These are phyloP conservation scores for Tagetes erecta DNA, from an alignment of 129 eudicot species.

Conservation along the genomic window DNA sequence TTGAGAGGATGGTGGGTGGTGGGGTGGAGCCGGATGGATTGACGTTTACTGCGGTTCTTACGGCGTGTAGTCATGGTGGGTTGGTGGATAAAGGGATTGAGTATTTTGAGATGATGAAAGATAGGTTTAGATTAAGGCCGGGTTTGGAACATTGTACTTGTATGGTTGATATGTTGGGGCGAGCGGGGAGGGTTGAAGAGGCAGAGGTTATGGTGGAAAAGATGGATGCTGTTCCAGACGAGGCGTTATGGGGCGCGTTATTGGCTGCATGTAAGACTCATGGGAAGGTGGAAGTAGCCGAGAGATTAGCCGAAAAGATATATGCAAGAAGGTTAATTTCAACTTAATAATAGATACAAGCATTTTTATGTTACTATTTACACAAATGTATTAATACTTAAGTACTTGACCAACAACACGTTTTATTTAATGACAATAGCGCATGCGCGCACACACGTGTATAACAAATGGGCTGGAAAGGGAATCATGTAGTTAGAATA, in stretches of 20 bases:
- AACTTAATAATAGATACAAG: not conserved
- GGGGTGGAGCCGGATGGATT: slow-evolving; percentile 35
- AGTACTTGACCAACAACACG: not conserved
- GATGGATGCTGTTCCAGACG: slow-evolving; percentile 46
- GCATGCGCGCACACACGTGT: not conserved
- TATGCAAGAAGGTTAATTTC: slow-evolving; percentile 25
- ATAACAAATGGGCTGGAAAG: slow-evolving; percentile 11
- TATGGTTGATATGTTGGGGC: slow-evolving; percentile 70
- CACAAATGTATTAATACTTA: not conserved
- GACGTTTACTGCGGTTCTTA: slow-evolving; percentile 30
- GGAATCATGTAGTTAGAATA: slow-evolving; percentile 60
- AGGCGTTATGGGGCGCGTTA: slow-evolving; percentile 45
- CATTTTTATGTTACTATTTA: not conserved
- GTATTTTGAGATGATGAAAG: slow-evolving; percentile 49
- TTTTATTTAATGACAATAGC: not conserved
- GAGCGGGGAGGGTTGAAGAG: slow-evolving; percentile 53
- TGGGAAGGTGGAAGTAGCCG: slow-evolving; percentile 50
- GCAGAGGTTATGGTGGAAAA: slow-evolving; percentile 28
- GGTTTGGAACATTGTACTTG: slow-evolving; percentile 59
- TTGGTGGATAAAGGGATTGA: slow-evolving; percentile 47
- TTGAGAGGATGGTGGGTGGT: slow-evolving; percentile 32
- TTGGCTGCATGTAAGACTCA: slow-evolving; percentile 52
- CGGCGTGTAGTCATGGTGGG: slow-evolving; percentile 54
- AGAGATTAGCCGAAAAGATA: slow-evolving; percentile 48
- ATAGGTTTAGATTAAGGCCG: slow-evolving; percentile 37